Evolutionary conservation across 2,329 filamentous ascomycete species (phyloP).

Genomic region (Aureobasidium mangrovei): DNA sequence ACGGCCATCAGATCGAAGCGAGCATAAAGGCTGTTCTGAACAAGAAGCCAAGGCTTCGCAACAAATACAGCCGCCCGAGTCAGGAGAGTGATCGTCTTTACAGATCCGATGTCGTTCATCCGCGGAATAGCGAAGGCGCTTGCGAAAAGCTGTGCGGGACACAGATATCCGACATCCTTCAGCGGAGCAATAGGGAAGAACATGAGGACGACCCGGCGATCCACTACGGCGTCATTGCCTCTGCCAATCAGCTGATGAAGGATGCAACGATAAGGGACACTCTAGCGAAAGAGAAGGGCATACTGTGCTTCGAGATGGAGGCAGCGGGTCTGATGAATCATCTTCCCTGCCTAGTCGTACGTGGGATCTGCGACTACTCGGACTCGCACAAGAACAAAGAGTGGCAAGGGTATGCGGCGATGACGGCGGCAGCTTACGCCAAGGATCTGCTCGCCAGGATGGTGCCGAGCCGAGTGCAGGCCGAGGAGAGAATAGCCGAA

Average conservation of each 20-base stretch:
- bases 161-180: no score
- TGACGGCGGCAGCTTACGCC: slow-evolving; percentile 19
- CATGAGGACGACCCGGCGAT: slow-evolving; percentile 20
- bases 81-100: not conserved
- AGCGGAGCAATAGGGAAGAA: not conserved
- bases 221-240: slow-evolving; percentile 33
- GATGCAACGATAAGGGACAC: slow-evolving; percentile 8
- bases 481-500: not conserved
- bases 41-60: not conserved
- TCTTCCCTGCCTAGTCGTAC: slow-evolving; percentile 21
- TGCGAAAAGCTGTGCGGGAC: not conserved
- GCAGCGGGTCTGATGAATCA: slow-evolving; percentile 13
- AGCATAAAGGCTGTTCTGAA: not conserved
- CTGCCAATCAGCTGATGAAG: slow-evolving; percentile 25
- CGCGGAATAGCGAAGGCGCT: not conserved
- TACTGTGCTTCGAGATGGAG: slow-evolving; percentile 18
- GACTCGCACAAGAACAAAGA: slow-evolving; percentile 22
- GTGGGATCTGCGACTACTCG: slow-evolving; percentile 22
- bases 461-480: not conserved
- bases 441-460: slow-evolving; percentile 16
- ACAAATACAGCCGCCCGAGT: not conserved
- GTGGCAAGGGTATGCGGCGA: slow-evolving; percentile 21
- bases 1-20: not conserved
- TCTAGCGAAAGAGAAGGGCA: slow-evolving; percentile 10
- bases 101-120: not conserved